Evolutionary conservation across 1,284 basidiomycete species (phyloP).

Genomic region (Moesziomyces sp.): DNA sequence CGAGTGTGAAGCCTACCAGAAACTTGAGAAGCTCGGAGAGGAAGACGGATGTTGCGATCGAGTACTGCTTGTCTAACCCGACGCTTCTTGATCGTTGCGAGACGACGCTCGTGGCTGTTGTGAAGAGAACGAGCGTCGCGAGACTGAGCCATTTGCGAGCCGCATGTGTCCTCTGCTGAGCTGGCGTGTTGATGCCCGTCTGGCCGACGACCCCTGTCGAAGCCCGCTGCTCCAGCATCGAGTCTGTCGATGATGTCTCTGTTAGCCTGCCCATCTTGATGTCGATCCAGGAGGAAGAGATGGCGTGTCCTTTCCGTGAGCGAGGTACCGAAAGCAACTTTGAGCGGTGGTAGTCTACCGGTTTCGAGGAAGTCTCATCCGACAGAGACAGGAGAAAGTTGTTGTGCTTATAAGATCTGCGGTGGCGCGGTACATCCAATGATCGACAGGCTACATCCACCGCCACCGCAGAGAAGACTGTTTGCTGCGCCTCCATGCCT

Average conservation of each 20-base stretch:
- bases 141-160: conserved; percentile 32
- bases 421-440: too few species aligned
- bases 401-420: too few species aligned
- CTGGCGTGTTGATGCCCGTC: background rate
- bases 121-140: conserved; percentile 30
- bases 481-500: too few species aligned
- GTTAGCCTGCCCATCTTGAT: too few species aligned
- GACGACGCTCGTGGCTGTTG: conserved; percentile 34
- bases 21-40: conserved; percentile 39
- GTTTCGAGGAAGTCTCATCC: too few species aligned
- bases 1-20: conserved; percentile 16
- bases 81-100: conserved; percentile 29
- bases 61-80: conserved; percentile 8
- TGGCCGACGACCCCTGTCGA: background rate
- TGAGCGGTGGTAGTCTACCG: too few species aligned
- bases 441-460: too few species aligned
- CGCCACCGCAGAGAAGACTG: too few species aligned
- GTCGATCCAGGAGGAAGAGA: too few species aligned
- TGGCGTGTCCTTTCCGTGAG: too few species aligned
- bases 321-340: too few species aligned
- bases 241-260: background rate
- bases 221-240: background rate
- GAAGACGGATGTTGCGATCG: conserved; percentile 33
- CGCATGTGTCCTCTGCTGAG: background rate
- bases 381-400: too few species aligned